phyloP scores from a whole-genome alignment of 306 rosid genomes.

The Cucumis melo region DNA sequence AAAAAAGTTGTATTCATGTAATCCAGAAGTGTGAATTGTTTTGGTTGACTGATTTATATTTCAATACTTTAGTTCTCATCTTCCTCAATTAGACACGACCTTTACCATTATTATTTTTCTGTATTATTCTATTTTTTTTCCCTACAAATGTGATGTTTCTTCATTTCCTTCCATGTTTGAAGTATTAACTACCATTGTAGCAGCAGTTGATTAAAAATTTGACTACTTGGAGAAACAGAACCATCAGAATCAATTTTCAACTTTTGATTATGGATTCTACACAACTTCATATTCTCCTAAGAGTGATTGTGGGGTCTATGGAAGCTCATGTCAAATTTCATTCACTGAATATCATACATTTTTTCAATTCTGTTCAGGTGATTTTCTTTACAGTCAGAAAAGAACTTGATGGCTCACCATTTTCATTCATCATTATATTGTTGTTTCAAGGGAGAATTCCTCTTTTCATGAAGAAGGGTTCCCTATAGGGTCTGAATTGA shows the following conservation, averaged over 20 bases:
- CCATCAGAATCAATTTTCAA: neutral
- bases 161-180: neutral
- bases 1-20: constrained; percentile 43
- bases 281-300: neutral
- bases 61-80: neutral
- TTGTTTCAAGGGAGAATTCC: neutral
- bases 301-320: neutral
- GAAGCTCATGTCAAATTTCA: neutral
- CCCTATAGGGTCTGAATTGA: neutral
- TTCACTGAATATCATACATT: neutral
- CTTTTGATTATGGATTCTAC: neutral
- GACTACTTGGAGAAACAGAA: neutral
- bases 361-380: neutral
- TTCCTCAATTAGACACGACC: neutral
- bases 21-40: constrained; percentile 29
- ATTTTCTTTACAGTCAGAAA: neutral
- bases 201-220: neutral
- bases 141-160: neutral
- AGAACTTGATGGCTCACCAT: neutral
- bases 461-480: neutral
- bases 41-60: constrained; percentile 14
- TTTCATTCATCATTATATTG: neutral
- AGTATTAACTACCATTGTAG: no score
- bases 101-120: neutral
- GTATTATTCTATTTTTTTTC: neutral